Percentiles rank a stretch among this genome's conserved stretches.
These are phyloP conservation scores for Xylaria arbuscula DNA, from an alignment of 2,329 filamentous ascomycete species.

Conservation along the genomic window DNA sequence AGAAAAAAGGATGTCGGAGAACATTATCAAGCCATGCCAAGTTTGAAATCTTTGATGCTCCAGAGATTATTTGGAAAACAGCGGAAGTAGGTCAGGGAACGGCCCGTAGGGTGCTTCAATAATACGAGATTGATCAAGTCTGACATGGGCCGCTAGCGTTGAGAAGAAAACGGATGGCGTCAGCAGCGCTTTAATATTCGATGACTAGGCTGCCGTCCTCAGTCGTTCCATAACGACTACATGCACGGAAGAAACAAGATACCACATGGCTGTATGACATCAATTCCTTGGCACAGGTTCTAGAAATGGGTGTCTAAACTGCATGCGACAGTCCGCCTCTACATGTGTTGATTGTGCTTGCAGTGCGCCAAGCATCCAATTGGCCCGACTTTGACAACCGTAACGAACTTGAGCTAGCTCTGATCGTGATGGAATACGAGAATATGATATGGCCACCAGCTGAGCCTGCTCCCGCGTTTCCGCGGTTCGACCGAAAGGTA, in stretches of 20 bases:
- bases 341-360: neutral
- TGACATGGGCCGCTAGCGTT: neutral
- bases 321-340: neutral
- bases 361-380: neutral
- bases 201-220: neutral
- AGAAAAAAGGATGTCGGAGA: too few relatives aligned
- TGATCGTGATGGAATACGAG: slow-evolving; percentile 14
- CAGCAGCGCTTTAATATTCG: neutral
- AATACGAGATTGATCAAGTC: slow-evolving; percentile 5
- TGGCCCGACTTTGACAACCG: neutral
- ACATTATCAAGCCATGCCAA: neutral
- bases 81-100: neutral
- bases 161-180: slow-evolving; percentile 9
- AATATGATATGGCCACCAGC: neutral
- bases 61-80: neutral
- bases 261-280: neutral
- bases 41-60: neutral
- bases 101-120: neutral
- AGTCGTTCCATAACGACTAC: neutral
- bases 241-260: neutral
- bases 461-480: slow-evolving; percentile 3
- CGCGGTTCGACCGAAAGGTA: neutral
- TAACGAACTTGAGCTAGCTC: neutral
- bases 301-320: neutral
- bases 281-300: neutral